Base-by-base conservation (phyloP, 2,329 filamentous ascomycete species). In the Penicillium glabrum region DNA sequence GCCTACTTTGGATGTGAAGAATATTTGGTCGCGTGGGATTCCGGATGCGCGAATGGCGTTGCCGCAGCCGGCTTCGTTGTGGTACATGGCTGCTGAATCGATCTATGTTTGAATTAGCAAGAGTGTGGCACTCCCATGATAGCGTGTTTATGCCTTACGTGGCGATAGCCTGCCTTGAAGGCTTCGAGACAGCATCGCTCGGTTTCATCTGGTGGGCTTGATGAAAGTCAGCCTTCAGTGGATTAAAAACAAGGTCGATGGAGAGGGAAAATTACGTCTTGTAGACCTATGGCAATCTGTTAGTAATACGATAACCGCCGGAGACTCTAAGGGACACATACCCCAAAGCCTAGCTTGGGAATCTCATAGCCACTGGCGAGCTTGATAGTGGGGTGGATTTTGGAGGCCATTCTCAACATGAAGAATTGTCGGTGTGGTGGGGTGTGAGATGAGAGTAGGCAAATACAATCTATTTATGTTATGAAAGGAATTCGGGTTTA, bases 11-110 rank as follows among this genome's bases (percentile, higher is more conserved):
- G 58, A 56, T 9, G 89, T 93, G 72, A 89, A 93, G 72, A 89
- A 89, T 45, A 93, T 79, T 66, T 91, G 86, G 56, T 86, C 82
- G 3, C 89, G 82, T 59, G 78, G 82, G 33, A 90, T 71, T 0
- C 75, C 78, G 0, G 76, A 59, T 0, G 70, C 75, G 58, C 84
- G 85, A 59, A 93, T 88, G 5, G 87, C 86, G 44, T 79, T 75
- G 1, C 89, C 89, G 11, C 86, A 83, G 64, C 90, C 84, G 26
- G 76, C 76, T 73, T 93, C 90, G 60, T 93, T 93, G 68, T 82
- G 76, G 69, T 86, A 85, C 80, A 82, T 82, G 63, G 85, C 81
- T 33, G 83, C 83, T 31, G 78, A 82, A 67, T 86, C 84, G 56
- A 86, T 61, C 62, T 63, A 35, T 16, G 7, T 10, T 16, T 14